Evolutionary conservation across 805 yeast genomes (phyloP), one percentile per base, ranked within the genome.

Genomic region (Metschnikowia hibisci): DNA sequence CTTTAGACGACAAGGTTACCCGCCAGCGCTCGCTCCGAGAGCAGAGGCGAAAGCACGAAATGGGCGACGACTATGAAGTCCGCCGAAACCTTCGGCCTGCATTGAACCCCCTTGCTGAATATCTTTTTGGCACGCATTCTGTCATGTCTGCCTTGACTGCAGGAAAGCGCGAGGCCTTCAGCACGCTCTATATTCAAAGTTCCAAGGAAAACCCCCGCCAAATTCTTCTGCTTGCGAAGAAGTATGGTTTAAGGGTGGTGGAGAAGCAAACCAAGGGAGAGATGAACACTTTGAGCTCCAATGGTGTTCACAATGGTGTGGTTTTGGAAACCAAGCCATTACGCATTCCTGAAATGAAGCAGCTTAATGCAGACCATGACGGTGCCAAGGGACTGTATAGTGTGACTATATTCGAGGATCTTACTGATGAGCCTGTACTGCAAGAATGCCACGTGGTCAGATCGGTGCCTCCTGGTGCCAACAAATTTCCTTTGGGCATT

Each of bases 301-400:
- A 81, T 52, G 90, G 81, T 6, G 87, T 85, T 10, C 96, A 88
- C 64, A 88, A 89, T 61, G 91, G 91, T 13, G 72, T 80, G 22
- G 91, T 85, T 1, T 57, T 87, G 39, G 87, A 84, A 55, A 76
- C 91, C 0, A 77, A 77, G 48, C 78, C 81, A 6, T 54, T 82
- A 49, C 62, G 39, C 53, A 67, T 47, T 47, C 71, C 50, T 45
- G 61, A 42, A 41, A 60, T 56, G 10, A 34, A 46, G 47, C 32
- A 44, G 39, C 54, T 75, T 28, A 74, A 71, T 1, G 48, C 52
- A 8, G 41, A 41, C 6, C 42, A 36, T 4, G 46, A 48, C 25
- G 53, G 51, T 13, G 38, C 30, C 9, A 20, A 42, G 2, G 55
- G 55, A 12, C 39, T 43, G 14, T 66, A 62, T 42, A 41, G 47